Evolutionary conservation across 495 filamentous ascomycete genomes (phyloP).

Genomic region (Talaromyces stipitatus): DNA sequence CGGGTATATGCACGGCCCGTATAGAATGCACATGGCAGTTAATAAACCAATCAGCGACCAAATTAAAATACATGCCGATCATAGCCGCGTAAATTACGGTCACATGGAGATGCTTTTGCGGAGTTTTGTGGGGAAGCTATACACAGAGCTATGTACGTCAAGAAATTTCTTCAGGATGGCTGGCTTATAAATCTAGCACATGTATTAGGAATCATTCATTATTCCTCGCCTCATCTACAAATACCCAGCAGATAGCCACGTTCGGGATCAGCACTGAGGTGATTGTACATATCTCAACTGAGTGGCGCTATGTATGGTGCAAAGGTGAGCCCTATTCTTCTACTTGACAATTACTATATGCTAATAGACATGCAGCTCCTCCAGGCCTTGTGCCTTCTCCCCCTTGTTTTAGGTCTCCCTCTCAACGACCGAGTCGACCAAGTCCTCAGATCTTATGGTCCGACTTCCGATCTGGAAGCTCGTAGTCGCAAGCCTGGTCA

Average conservation of each 20-base stretch:
- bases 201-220: too few species aligned
- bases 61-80: not conserved
- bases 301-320: not conserved
- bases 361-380: not conserved
- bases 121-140: not conserved
- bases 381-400: constrained; percentile 1
- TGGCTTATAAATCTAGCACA: too few species aligned
- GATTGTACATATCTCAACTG: not conserved
- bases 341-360: not conserved
- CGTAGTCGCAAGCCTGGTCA: not conserved
- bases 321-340: not conserved
- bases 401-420: not conserved
- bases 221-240: too few species aligned
- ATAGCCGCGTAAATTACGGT: too few species aligned
- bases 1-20: not conserved
- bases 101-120: not conserved
- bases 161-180: too few species aligned
- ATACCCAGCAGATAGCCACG: too few species aligned
- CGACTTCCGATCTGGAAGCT: not conserved
- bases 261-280: not conserved
- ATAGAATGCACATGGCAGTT: not conserved
- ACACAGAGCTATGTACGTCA: not conserved
- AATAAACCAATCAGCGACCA: not conserved
- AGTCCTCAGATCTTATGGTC: not conserved
- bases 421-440: constrained; percentile 2